These are phyloP conservation scores for Wickerhamomyces sp. DNA, from an alignment of 1,139 yeast genomes.

Conservation along the genomic window DNA sequence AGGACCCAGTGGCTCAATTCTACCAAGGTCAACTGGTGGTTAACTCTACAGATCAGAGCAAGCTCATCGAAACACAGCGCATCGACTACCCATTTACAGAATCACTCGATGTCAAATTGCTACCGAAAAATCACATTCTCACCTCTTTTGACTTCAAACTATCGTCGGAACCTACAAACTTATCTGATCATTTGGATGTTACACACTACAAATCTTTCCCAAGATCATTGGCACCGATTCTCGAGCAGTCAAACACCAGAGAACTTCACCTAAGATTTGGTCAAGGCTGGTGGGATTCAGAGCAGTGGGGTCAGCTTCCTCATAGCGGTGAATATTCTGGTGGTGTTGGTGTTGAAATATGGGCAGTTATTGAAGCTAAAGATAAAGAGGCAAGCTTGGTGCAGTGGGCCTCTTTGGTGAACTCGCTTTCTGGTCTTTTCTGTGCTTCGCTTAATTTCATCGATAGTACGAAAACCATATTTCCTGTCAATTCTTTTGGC, in stretches of 20 bases:
- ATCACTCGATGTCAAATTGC: conserved; percentile 54
- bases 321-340: conserved; percentile 69
- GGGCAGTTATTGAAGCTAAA: conserved; percentile 77
- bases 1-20: too few species aligned
- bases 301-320: conserved; percentile 83
- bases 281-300: conserved; percentile 95
- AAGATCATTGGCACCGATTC: conserved; percentile 70
- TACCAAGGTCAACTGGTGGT: too few species aligned
- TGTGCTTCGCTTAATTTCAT: conserved; percentile 93
- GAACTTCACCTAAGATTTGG: conserved; percentile 82
- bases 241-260: conserved; percentile 60
- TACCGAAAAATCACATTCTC: conserved; percentile 63
- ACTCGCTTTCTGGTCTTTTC: conserved; percentile 82
- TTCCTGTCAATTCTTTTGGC: conserved; percentile 50
- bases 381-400: conserved; percentile 48
- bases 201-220: conserved; percentile 77
- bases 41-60: too few species aligned
- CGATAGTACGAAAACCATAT: conserved; percentile 73
- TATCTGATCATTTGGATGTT: conserved; percentile 26
- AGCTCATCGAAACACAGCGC: too few species aligned
- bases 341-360: conserved; percentile 93
- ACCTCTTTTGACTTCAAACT: conserved; percentile 66
- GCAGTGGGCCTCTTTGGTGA: conserved; percentile 69
- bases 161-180: conserved; percentile 41
- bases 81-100: conserved; percentile 48